Base-by-base conservation (phyloP, 495 filamentous ascomycete species). In the Aspergillus hancockii region DNA sequence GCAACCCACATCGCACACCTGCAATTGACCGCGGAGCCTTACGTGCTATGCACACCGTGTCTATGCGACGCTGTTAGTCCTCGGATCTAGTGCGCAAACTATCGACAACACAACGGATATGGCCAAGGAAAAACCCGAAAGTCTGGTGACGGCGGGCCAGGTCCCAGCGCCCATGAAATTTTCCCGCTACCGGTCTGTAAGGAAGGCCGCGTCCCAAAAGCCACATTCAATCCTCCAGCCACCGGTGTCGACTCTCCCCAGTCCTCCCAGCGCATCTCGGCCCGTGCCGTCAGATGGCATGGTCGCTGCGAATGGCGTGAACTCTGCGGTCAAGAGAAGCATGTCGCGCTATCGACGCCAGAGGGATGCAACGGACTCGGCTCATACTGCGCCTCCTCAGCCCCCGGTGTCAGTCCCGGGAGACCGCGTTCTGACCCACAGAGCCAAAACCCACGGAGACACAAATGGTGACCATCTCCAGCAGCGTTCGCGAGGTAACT, bases 311-410 rank as follows among this genome's bases (percentile, higher is more conserved):
- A 53, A 30, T 16, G 41, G 18, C n/a, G 36, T 57, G 10, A 49
- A 28, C 16, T 65, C 74, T 36, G 73, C 75, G 31, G 76, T 84
- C 58, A 71, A 77, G 58, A 78, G 79, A 51, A 85, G 82, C 67
- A 84, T 83, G 79, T 84, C 83, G 64, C 79, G 84, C 49, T 87
- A 87, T 62, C 77, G 82, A 19, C 79, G 81, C 47, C 72, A 72
- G 55, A 71, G 72, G 36, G 66, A 68, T 9, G 64, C 50, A 41
- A 59, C 64, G 56, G 61, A 59, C 64, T 63, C 54, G 53, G 56
- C 61, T 34, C 51, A 57, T 58, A 61, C 63, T 64, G 30, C 41
- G 21, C 68, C 76, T n/a, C n/a, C n/a, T n/a, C n/a, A n/a, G n/a
- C n/a, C n/a, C 14, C 67, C 75, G 9, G 56, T 76, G 21, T 67